Percentiles rank a stretch among this genome's conserved stretches.
Evolutionary conservation across 345 rosid genomes (phyloP).

Genomic region (Dipteronia dyeriana): DNA sequence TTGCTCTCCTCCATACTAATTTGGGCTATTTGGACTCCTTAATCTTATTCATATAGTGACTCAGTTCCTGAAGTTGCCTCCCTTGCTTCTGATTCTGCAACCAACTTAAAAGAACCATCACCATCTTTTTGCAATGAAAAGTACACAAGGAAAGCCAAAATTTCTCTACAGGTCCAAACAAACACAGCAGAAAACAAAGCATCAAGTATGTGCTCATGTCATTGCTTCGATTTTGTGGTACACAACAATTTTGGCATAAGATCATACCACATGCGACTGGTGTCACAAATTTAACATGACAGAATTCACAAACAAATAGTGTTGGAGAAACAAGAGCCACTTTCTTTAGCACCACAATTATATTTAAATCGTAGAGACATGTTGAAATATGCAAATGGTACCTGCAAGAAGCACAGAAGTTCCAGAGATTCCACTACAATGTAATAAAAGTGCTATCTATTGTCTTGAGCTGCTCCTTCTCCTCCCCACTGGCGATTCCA

Average conservation of each 20-base stretch:
- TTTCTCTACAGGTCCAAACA: neutral
- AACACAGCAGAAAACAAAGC: neutral
- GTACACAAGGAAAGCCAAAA: neutral
- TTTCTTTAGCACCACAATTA: constrained; percentile 4
- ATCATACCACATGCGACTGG: neutral
- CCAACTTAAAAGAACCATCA: neutral
- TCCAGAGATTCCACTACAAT: constrained; percentile 35
- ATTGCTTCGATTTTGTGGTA: neutral
- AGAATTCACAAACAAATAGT: neutral
- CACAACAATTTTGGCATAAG: neutral
- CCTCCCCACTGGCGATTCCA: constrained; percentile 65
- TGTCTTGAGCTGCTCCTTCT: constrained; percentile 74
- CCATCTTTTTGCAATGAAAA: neutral
- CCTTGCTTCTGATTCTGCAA: neutral
- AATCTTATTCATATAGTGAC: neutral
- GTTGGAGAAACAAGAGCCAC: constrained; percentile 9
- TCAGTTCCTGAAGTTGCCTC: neutral
- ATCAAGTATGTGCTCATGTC: neutral
- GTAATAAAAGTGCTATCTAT: constrained; percentile 55
- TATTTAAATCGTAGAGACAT: constrained; percentile 2
- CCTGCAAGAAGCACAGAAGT: neutral
- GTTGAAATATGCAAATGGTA: constrained; percentile 3
- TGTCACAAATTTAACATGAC: neutral
- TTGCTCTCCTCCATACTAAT: neutral
- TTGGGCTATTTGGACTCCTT: neutral